Base-by-base conservation (phyloP, 208 protist species). In the Acanthamoeba polyphaga region DNA sequence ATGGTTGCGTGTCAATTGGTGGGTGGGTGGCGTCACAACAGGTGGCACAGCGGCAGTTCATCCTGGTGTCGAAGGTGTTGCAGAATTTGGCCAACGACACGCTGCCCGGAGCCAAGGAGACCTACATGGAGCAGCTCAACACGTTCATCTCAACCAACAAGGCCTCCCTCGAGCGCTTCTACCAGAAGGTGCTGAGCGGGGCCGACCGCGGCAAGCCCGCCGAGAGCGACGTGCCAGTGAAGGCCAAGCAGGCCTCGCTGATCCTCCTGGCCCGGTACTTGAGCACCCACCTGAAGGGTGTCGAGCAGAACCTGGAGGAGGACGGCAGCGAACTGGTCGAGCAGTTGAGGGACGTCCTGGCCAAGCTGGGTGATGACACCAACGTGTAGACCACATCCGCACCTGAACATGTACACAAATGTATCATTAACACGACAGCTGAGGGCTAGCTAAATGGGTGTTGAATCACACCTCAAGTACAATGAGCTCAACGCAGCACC, bases 71-170 rank as follows among this genome's bases (percentile, higher is more conserved):
- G 13, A 97, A 97, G 78, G 89, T 93, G 60, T 38, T 97, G 27
- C 95, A 97, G 64, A 97, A 97, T 82, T 19, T 97, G n/a, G 94
- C 96, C 17, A 97, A 97, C 60, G 94, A 92, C 60, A 95, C 89
- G 2, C 27, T 89, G n/a, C 96, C 96, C 1, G 88, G 62, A 0
- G n/a, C 19, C 27, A 70, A 70, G 27, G 62, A 70, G 62, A 8
- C 17, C 55, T 60, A 24, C 29, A 46, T 46, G 43, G 43, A 46
- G 43, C 43, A 46, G 43, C 43, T 46, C 43, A 46, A 46, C 43
- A 46, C 43, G 43, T 46, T 46, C 43, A 58, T 58, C 53, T 10
- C 53, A 1, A 58, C 53, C 53, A 58, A 58, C 53, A 58, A 58
- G 53, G 53, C 53, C 53, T 2, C 13, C 53, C 15, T 58, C 13